Conservation (phyloP, 2,329 filamentous ascomycete genomes). For the Colletotrichum sidae region DNA sequence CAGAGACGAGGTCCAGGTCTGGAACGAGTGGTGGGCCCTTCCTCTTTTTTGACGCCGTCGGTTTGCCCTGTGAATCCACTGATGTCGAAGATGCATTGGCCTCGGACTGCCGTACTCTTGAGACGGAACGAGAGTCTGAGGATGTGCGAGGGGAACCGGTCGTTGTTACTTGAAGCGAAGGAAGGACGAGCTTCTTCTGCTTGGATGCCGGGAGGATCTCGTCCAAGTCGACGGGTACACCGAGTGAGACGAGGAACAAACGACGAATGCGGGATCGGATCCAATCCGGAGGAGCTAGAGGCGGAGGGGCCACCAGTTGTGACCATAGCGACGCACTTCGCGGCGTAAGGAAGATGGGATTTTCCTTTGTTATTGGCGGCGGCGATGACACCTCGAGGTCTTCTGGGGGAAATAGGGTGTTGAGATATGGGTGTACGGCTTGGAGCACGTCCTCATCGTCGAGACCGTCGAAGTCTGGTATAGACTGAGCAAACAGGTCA, state of each 20-base stretch:
- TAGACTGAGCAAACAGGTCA: slow-evolving; percentile 60
- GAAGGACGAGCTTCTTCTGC: slow-evolving; percentile 96
- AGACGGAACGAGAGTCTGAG: slow-evolving; percentile 62
- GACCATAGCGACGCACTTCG: slow-evolving; percentile 94
- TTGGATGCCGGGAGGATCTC: slow-evolving; percentile 97
- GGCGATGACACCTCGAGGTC: slow-evolving; percentile 63
- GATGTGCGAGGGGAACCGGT: slow-evolving; percentile 66
- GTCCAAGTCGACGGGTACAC: slow-evolving; percentile 95
- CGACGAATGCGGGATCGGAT: slow-evolving; percentile 94
- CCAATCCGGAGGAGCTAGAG: slow-evolving; percentile 96
- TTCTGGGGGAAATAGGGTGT: slow-evolving; percentile 72
- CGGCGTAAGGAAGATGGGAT: slow-evolving; percentile 83
- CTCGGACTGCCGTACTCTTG: slow-evolving; percentile 59
- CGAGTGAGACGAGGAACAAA: slow-evolving; percentile 93
- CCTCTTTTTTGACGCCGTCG: slow-evolving; percentile 57
- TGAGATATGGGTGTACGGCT: slow-evolving; percentile 74
- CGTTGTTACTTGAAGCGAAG: slow-evolving; percentile 73
- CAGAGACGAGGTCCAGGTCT: slow-evolving; percentile 81
- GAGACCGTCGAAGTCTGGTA: slow-evolving; percentile 75
- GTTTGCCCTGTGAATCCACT: slow-evolving; percentile 68
- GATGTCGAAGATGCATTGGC: slow-evolving; percentile 68
- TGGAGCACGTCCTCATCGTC: slow-evolving; percentile 69
- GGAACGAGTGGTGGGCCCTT: slow-evolving; percentile 75
- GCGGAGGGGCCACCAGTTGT: slow-evolving; percentile 93
- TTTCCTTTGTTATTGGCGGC: slow-evolving; percentile 63